A percentile compares a stretch with the other conserved stretches of the same genome.
Evolutionary conservation across 1,284 basidiomycete genomes (phyloP).

Genomic region (Mycosarcoma maydis): DNA sequence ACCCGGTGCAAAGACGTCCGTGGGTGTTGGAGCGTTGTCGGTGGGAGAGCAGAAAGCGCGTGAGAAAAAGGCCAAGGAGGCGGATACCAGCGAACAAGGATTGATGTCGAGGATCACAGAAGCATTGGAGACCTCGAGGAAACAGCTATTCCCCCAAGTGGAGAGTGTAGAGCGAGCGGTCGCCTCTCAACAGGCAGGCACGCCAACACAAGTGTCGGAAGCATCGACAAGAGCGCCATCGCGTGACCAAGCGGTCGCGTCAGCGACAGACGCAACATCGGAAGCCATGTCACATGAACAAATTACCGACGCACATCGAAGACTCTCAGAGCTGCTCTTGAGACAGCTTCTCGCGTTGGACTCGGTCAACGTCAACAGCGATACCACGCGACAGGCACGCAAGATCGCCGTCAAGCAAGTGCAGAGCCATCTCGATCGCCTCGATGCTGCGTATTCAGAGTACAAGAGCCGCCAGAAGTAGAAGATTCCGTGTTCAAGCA

Average conservation of each 20-base stretch:
- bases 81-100: constrained; percentile 45
- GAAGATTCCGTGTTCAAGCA: too few relatives aligned
- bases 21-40: constrained; percentile 15
- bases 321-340: constrained; percentile 59
- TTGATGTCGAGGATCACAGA: constrained; percentile 53
- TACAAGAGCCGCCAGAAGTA: constrained; percentile 31
- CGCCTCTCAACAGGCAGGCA: not conserved
- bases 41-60: constrained; percentile 46
- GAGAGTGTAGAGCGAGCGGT: constrained; percentile 48
- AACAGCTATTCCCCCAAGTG: constrained; percentile 57
- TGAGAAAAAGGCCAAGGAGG: constrained; percentile 35
- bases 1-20: constrained; percentile 33
- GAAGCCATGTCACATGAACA: constrained; percentile 1
- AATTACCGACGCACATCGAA: constrained; percentile 50
- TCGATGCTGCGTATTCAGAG: constrained; percentile 55
- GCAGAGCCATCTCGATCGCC: constrained; percentile 61
- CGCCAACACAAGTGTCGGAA: too few relatives aligned
- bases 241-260: not conserved
- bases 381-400: constrained; percentile 51
- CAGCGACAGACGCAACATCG: not conserved
- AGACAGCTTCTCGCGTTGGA: constrained; percentile 61
- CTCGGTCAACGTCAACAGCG: constrained; percentile 54
- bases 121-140: constrained; percentile 30
- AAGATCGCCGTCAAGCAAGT: constrained; percentile 63
- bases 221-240: not conserved